Base-by-base conservation (phyloP, 768 basidiomycete genomes). In the Tricholoma saponaceum region DNA sequence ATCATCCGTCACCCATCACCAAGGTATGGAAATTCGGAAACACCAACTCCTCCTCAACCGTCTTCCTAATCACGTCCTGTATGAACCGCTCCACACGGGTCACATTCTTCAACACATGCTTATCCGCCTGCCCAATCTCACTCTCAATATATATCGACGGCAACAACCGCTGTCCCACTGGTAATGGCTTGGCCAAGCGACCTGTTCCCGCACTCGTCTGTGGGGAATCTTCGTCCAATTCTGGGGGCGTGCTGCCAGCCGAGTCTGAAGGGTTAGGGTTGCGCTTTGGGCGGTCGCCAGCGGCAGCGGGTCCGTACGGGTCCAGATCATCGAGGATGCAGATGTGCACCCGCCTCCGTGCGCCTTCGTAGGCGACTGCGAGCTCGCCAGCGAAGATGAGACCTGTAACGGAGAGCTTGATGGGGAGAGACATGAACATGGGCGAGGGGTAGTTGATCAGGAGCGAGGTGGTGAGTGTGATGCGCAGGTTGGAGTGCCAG, bases 401-500 rank as follows among this genome's bases (percentile, higher is more conserved):
- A 0, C 92, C 92, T 0, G 89, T 95, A 25, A 98, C 84, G n/a
- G 87, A 89, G 55, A 98, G 85, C 66, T 91, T 89, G 70, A 99
- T 91, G 6, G 97, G 97, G 23, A 99, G 81, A 13, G 92, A 87
- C 95, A 99, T 98, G 79, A 99, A 98, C 69, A 89, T 83, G 0
- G 89, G 88, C 0, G 94, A 94, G 5, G 97, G 97, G 70, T 98
- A 98, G 73, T 99, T 97, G 72, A 99, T 95, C 60, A 95, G 83
- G 25, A 98, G 81, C 8, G 93, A 95, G 0, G 97, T 98, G 28
- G 91, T 86, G 55, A 99, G 80, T 7, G 90, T 91, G 63, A 99
- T 79, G 14, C 90, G 87, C 8, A 98, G 78, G 70, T 97, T 87
- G 9, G 95, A 92, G 53, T 87, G 83, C 86, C 96, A 96, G 30